Evolutionary conservation across 208 protist species (phyloP).

Genomic region (Trypanosoma cruzi): DNA sequence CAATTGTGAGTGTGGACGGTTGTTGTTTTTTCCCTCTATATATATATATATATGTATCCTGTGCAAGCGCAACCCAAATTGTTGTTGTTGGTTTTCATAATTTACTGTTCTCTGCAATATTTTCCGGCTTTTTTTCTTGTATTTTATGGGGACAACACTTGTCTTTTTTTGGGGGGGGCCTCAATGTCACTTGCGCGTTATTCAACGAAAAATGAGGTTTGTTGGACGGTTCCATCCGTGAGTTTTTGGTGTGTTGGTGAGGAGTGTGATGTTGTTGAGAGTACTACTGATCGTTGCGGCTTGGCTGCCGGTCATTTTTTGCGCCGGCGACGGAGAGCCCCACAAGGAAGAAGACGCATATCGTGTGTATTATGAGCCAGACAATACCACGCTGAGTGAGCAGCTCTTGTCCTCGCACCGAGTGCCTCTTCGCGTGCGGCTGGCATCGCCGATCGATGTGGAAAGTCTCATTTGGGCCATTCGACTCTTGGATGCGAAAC

Average conservation of each 20-base stretch:
- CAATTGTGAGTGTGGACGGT: background rate
- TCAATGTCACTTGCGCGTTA: background rate
- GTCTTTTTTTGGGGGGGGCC: background rate
- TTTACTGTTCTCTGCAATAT: background rate
- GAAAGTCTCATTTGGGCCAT: constrained; percentile 1
- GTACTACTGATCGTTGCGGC: background rate
- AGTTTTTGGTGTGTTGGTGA: background rate
- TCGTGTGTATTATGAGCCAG: constrained; percentile 1
- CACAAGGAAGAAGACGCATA: background rate
- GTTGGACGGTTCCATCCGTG: background rate
- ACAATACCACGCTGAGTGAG: constrained; percentile 2
- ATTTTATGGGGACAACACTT: too few species aligned
- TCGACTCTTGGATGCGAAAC: constrained; percentile 16
- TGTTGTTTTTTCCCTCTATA: constrained; percentile 27
- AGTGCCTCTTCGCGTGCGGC: constrained; percentile 16
- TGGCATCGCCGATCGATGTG: constrained; percentile 6
- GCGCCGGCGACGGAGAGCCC: background rate
- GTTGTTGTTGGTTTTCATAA: constrained; percentile 10
- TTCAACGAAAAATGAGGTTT: background rate
- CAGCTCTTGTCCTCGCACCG: constrained; percentile 16
- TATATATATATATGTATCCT: too few species aligned
- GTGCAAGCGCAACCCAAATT: too few species aligned
- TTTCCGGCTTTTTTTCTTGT: too few species aligned
- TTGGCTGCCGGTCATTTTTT: constrained; percentile 4
- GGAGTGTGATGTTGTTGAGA: background rate